A percentile compares a stretch with the other conserved stretches of the same genome.
These are phyloP conservation scores for Pseudozyma thailandica DNA, from an alignment of 1,284 basidiomycete species.

Conservation along the genomic window DNA sequence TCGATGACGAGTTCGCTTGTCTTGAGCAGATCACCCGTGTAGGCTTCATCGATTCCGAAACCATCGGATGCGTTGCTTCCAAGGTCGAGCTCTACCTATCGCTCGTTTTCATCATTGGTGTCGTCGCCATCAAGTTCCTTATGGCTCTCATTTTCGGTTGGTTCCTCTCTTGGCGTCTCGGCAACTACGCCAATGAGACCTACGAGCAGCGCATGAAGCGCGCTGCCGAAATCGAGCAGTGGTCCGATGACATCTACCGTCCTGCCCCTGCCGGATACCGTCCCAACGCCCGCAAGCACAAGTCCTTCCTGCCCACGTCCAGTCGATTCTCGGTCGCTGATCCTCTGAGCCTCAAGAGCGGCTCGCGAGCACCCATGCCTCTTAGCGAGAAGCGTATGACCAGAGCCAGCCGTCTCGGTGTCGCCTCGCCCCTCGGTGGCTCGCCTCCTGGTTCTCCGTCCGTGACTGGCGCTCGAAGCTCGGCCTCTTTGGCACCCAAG, in stretches of 20 bases:
- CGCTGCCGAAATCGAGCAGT: constrained; percentile 90
- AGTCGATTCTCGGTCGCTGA: constrained; percentile 71
- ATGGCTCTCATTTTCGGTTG: constrained; percentile 98
- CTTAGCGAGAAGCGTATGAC: constrained; percentile 52
- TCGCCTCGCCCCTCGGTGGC: constrained; percentile 52
- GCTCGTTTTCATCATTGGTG: constrained; percentile 95
- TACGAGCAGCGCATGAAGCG: constrained; percentile 94
- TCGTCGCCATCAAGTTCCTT: constrained; percentile 91
- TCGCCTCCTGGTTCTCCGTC: constrained; percentile 82
- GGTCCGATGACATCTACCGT: constrained; percentile 95
- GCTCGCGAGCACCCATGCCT: constrained; percentile 33
- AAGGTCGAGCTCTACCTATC: constrained; percentile 93
- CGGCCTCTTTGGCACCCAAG: constrained; percentile 75
- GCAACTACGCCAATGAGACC: constrained; percentile 91
- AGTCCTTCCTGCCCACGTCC: constrained; percentile 77
- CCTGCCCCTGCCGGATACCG: constrained; percentile 90
- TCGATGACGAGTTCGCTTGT: constrained; percentile 77
- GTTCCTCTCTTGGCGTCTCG: constrained; percentile 94
- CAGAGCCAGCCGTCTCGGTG: constrained; percentile 44
- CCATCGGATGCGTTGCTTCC: constrained; percentile 95
- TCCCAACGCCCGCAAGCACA: constrained; percentile 78
- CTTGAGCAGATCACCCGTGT: constrained; percentile 85
- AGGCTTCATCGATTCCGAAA: constrained; percentile 92
- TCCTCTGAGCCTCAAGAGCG: constrained; percentile 53
- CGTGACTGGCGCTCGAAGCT: constrained; percentile 80